phyloP scores from a whole-genome alignment of 1,284 basidiomycete species.

The Leucoagaricus sp. region DNA sequence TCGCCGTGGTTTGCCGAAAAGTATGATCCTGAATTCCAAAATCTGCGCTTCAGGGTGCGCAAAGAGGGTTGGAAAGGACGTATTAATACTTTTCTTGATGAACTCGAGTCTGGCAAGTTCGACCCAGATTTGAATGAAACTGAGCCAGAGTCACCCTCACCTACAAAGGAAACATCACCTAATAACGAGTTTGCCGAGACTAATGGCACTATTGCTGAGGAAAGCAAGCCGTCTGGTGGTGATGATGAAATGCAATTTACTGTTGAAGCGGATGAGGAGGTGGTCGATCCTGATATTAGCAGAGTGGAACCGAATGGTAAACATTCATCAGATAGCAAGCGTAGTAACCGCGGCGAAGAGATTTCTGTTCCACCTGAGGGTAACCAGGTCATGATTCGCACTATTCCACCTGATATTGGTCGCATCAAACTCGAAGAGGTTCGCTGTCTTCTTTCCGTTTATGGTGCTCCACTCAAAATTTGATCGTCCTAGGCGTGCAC shows the following conservation, averaged over 20 bases:
- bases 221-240: constrained; percentile 41
- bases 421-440: constrained; percentile 88
- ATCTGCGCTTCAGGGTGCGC: constrained; percentile 74
- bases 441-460: constrained; percentile 22
- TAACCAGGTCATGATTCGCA: constrained; percentile 92
- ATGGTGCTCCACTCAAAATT: constrained; percentile 12
- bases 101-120: constrained; percentile 81
- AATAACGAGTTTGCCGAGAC: constrained; percentile 34
- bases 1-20: constrained; percentile 95
- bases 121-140: constrained; percentile 71
- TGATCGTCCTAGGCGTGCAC: constrained; percentile 53
- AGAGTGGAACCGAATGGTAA: constrained; percentile 63
- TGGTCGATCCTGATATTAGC: constrained; percentile 55
- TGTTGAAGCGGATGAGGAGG: constrained; percentile 70
- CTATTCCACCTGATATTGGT: constrained; percentile 89
- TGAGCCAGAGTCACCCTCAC: constrained; percentile 47
- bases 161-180: constrained; percentile 42
- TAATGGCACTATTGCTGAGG: constrained; percentile 46
- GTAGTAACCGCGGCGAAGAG: constrained; percentile 66
- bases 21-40: constrained; percentile 79
- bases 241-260: constrained; percentile 71
- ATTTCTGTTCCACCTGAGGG: constrained; percentile 76
- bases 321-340: constrained; percentile 43
- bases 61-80: constrained; percentile 81
- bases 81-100: constrained; percentile 70